Evolutionary conservation across 2,329 filamentous ascomycete genomes (phyloP).

Genomic region (Allantophomopsis cytisporea): DNA sequence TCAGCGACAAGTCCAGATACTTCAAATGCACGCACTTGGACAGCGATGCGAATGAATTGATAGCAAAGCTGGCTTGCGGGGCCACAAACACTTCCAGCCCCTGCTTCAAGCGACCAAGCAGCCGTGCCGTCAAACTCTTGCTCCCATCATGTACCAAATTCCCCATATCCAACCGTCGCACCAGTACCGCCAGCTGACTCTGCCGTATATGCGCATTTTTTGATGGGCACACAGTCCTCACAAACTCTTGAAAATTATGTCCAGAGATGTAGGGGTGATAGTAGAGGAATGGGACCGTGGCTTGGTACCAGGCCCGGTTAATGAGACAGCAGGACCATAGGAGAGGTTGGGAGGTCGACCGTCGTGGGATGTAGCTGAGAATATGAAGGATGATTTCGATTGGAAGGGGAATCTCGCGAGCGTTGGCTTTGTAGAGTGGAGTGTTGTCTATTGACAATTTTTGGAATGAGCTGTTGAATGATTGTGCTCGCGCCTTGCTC

Average conservation of each 20-base stretch:
- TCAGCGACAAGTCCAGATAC: slow-evolving; percentile 17
- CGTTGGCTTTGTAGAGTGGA: background rate
- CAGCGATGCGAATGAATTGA: slow-evolving; percentile 19
- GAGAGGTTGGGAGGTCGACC: slow-evolving; percentile 7
- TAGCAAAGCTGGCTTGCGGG: slow-evolving; percentile 18
- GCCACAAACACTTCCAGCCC: slow-evolving; percentile 19
- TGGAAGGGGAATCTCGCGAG: slow-evolving; percentile 14
- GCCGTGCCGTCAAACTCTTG: slow-evolving; percentile 15
- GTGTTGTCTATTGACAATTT: background rate
- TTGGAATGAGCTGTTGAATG: background rate
- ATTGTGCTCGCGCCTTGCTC: slow-evolving; percentile 10
- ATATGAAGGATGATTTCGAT: slow-evolving; percentile 17
- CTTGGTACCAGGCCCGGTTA: slow-evolving; percentile 16
- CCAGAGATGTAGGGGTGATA: slow-evolving; percentile 13
- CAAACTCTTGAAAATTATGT: slow-evolving; percentile 16
- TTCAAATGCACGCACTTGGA: slow-evolving; percentile 17
- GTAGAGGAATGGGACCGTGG: slow-evolving; percentile 14
- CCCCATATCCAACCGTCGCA: slow-evolving; percentile 18
- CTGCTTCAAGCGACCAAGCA: slow-evolving; percentile 17
- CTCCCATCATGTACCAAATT: slow-evolving; percentile 17
- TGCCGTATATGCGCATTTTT: slow-evolving; percentile 20
- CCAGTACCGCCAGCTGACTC: slow-evolving; percentile 14
- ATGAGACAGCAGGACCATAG: slow-evolving; percentile 16
- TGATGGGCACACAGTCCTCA: slow-evolving; percentile 18
- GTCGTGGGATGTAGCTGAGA: slow-evolving; percentile 13